Percentiles rank a stretch among this genome's conserved stretches.
phyloP scores from a whole-genome alignment of 1,284 basidiomycete species.

The Neotropicomus parvogracilis region DNA sequence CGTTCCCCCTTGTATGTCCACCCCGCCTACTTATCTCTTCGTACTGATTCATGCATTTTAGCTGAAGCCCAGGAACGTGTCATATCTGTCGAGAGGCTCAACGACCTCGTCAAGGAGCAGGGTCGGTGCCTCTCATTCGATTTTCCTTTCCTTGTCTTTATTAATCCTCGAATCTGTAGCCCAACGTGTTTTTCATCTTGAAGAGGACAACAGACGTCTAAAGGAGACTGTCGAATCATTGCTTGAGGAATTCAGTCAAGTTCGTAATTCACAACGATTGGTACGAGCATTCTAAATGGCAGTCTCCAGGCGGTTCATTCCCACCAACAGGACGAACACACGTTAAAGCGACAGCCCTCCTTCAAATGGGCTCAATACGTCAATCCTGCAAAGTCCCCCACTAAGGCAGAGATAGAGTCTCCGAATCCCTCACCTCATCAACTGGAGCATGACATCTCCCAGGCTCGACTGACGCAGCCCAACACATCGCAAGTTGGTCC shows the following conservation, averaged over 20 bases:
- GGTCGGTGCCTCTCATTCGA: constrained; percentile 42
- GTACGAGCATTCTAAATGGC: constrained; percentile 14
- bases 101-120: constrained; percentile 71
- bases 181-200: constrained; percentile 63
- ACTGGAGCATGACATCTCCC: constrained; percentile 60
- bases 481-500: constrained; percentile 21
- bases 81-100: constrained; percentile 64
- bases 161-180: constrained; percentile 39
- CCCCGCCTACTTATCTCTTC: neutral
- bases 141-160: constrained; percentile 9
- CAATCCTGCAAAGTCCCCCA: constrained; percentile 71
- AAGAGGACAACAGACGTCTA: constrained; percentile 73
- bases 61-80: constrained; percentile 65
- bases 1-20: constrained; percentile 77
- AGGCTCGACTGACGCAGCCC: constrained; percentile 33
- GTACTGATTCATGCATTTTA: constrained; percentile 29
- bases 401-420: constrained; percentile 68
- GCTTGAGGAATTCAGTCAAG: constrained; percentile 59
- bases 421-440: constrained; percentile 75
- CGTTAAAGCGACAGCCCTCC: constrained; percentile 65
- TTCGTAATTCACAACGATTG: constrained; percentile 21
- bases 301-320: constrained; percentile 8
- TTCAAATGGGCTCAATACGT: constrained; percentile 80
- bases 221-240: constrained; percentile 57
- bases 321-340: constrained; percentile 46